Evolutionary conservation across 768 basidiomycete species (phyloP).

Genomic region (Trametes cingulata): DNA sequence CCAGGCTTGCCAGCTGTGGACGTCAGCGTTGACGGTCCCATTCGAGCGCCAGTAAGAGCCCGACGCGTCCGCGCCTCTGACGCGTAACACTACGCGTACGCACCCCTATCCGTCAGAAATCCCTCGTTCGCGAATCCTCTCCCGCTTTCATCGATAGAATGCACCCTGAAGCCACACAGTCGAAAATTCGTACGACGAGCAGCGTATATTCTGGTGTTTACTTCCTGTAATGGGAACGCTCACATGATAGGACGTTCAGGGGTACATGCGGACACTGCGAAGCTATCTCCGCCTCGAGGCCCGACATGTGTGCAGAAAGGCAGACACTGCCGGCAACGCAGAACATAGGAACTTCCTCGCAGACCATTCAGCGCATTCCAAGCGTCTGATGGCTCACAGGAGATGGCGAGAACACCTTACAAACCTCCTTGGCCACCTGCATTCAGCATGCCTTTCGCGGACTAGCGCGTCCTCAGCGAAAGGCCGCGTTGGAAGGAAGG

Average conservation of each 20-base stretch:
- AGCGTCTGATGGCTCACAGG: no score
- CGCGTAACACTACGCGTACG: no score
- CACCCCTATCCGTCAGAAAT: no score
- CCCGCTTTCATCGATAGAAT: not conserved
- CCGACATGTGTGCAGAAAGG: not conserved
- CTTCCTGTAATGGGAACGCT: not conserved
- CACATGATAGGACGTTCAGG: slow-evolving; percentile 6
- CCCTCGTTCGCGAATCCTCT: not conserved
- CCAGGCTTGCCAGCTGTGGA: no score
- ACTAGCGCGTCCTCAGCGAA: not conserved
- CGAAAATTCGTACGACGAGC: not conserved
- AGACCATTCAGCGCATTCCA: no score
- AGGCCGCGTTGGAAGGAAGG: no score
- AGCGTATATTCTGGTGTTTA: not conserved
- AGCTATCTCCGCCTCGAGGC: slow-evolving; percentile 18
- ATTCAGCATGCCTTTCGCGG: slow-evolving; percentile 1
- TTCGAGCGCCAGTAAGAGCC: no score
- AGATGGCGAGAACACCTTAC: no score
- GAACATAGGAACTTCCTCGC: not conserved
- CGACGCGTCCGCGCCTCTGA: no score
- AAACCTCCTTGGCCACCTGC: not conserved
- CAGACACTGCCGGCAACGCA: not conserved
- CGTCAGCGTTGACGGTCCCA: no score
- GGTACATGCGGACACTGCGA: slow-evolving; percentile 6
- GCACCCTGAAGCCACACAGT: no score